These are phyloP conservation scores for Microthlaspi erraticum DNA, from an alignment of 345 rosid species.

Conservation along the genomic window DNA sequence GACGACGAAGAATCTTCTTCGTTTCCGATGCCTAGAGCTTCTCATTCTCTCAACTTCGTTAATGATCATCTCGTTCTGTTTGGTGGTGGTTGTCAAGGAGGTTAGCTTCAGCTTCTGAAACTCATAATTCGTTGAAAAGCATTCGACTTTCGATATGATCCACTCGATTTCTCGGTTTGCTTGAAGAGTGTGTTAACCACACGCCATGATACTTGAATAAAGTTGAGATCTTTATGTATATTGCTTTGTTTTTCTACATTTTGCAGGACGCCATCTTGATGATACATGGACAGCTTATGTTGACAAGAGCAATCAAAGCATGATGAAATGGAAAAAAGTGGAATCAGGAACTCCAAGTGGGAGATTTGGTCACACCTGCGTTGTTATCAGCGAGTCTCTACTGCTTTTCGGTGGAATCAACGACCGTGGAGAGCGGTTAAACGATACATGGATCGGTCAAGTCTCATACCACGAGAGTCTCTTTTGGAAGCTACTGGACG, in stretches of 20 bases:
- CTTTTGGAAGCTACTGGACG: constrained; percentile 72
- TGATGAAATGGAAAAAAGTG: constrained; percentile 68
- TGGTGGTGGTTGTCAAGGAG: constrained; percentile 99
- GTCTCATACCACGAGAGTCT: constrained; percentile 54
- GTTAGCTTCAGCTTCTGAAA: constrained; percentile 47
- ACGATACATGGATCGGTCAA: constrained; percentile 87
- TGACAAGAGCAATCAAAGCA: constrained; percentile 57
- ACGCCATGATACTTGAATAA: constrained; percentile 27
- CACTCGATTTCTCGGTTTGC: not conserved
- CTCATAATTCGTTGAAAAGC: not conserved
- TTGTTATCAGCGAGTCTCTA: constrained; percentile 57
- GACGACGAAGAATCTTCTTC: constrained; percentile 38
- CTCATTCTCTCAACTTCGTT: constrained; percentile 92
- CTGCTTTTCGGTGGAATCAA: constrained; percentile 92
- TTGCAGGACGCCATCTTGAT: constrained; percentile 88
- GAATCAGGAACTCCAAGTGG: constrained; percentile 79
- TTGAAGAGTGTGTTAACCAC: constrained; percentile 41
- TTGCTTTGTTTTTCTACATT: not conserved
- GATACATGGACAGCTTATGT: constrained; percentile 86
- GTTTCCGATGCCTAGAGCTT: constrained; percentile 80
- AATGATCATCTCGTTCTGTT: constrained; percentile 83
- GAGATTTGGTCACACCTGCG: constrained; percentile 91
- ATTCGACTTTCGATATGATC: not conserved
- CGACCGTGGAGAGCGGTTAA: constrained; percentile 79
- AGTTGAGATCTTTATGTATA: constrained; percentile 24